A percentile compares a stretch with the other conserved stretches of the same genome.
Evolutionary conservation across 1,139 yeast species (phyloP).

Genomic region (Nakaseomyces uthaithaninus): DNA sequence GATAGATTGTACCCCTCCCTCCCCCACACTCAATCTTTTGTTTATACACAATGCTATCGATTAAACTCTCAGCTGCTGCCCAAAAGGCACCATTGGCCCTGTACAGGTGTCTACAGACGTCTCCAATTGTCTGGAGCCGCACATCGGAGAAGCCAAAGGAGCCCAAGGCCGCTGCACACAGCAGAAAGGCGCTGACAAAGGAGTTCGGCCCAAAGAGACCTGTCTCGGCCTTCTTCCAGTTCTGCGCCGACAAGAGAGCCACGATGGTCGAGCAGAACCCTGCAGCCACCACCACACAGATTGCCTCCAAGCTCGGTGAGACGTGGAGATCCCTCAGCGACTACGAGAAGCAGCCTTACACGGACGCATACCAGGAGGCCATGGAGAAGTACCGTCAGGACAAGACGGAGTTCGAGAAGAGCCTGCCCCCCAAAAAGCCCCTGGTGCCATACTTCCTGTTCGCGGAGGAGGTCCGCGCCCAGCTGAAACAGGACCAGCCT

Average conservation of each 20-base stretch:
- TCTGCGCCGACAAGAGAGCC: conserved; percentile 1
- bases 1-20: no score
- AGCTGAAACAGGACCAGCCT: conserved; percentile 18
- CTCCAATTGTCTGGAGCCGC: conserved; percentile 5
- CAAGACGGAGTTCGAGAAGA: conserved; percentile 11
- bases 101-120: conserved; percentile 4
- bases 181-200: conserved; percentile 15
- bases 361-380: conserved; percentile 10
- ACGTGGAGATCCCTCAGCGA: conserved; percentile 27
- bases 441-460: conserved; percentile 22
- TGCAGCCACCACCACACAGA: conserved; percentile 1
- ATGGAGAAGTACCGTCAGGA: conserved; percentile 12
- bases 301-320: conserved; percentile 15
- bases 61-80: not conserved
- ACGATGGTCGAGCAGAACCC: not conserved
- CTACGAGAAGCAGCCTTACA: conserved; percentile 18
- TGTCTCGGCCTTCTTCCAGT: conserved; percentile 11
- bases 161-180: not conserved
- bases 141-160: conserved; percentile 8
- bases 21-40: no score
- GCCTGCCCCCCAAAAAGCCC: conserved; percentile 28
- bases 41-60: not conserved
- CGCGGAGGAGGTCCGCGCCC: conserved; percentile 17
- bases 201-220: conserved; percentile 31
- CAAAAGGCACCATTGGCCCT: not conserved